Evolutionary conservation across 1,284 basidiomycete species (phyloP).

Genomic region (Cryptococcus maquisensis): DNA sequence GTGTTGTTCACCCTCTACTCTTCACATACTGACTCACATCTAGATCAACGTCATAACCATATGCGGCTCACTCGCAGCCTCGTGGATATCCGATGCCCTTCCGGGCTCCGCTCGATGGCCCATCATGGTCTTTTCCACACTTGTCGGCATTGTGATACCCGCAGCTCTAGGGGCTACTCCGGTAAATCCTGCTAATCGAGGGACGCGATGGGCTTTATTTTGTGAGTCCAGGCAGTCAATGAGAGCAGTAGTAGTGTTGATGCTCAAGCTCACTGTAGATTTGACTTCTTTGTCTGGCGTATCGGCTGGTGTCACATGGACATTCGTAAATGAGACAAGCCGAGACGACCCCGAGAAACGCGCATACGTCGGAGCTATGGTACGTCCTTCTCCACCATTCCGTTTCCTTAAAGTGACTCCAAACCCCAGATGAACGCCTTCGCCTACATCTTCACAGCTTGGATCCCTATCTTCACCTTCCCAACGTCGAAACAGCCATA

Average conservation of each 20-base stretch:
- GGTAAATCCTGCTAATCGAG: conserved; percentile 19
- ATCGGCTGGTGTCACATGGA: conserved; percentile 23
- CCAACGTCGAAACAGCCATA: conserved; percentile 27
- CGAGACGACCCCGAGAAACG: conserved; percentile 29
- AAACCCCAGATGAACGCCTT: conserved; percentile 26
- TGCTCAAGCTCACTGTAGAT: conserved; percentile 17
- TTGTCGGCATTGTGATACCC: conserved; percentile 18
- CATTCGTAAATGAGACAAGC: conserved; percentile 27
- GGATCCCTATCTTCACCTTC: conserved; percentile 34
- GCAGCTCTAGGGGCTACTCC: conserved; percentile 22
- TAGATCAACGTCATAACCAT: conserved; percentile 29
- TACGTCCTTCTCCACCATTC: conserved; percentile 2
- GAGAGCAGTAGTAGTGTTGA: neutral
- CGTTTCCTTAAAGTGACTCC: neutral
- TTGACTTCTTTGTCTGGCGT: conserved; percentile 16
- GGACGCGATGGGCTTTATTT: conserved; percentile 22
- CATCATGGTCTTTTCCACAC: conserved; percentile 18
- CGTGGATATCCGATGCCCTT: conserved; percentile 25
- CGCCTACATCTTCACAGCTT: conserved; percentile 30
- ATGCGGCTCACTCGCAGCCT: conserved; percentile 15
- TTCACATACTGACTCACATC: neutral
- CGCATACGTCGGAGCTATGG: conserved; percentile 28
- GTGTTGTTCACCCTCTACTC: neutral
- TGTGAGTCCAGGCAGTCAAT: conserved; percentile 8
- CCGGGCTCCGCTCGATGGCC: conserved; percentile 25